phyloP scores from a whole-genome alignment of 768 basidiomycete genomes.

The Lentinula sp. region DNA sequence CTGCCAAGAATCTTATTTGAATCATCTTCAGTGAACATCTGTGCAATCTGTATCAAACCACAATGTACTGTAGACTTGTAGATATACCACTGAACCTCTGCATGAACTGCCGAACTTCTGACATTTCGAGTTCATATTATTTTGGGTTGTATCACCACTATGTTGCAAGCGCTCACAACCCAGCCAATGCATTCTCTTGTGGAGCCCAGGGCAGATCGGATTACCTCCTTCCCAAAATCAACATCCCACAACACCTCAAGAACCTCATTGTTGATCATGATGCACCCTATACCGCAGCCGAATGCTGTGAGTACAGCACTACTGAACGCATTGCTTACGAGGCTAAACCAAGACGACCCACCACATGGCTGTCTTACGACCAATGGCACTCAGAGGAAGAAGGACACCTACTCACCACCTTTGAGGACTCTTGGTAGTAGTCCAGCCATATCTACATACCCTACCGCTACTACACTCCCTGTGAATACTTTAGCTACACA shows the following conservation, averaged over 20 bases:
- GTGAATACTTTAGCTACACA: neutral
- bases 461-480: neutral
- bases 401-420: neutral
- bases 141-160: too few species aligned
- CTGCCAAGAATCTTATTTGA: too few species aligned
- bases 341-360: neutral
- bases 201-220: neutral
- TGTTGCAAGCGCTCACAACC: slow-evolving; percentile 11
- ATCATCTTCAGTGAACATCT: too few species aligned
- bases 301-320: neutral
- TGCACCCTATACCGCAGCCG: neutral
- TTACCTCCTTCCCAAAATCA: slow-evolving; percentile 11
- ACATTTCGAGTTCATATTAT: too few species aligned
- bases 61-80: too few species aligned
- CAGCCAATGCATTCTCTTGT: slow-evolving; percentile 15
- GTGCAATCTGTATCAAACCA: too few species aligned
- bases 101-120: too few species aligned
- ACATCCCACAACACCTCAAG: slow-evolving; percentile 4
- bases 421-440: neutral
- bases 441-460: neutral
- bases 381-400: neutral
- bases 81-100: too few species aligned
- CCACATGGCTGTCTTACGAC: too few species aligned
- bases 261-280: neutral
- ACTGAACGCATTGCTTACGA: neutral